Conservation (phyloP, 2,329 filamentous ascomycete species). For the Alternaria conjuncta region DNA sequence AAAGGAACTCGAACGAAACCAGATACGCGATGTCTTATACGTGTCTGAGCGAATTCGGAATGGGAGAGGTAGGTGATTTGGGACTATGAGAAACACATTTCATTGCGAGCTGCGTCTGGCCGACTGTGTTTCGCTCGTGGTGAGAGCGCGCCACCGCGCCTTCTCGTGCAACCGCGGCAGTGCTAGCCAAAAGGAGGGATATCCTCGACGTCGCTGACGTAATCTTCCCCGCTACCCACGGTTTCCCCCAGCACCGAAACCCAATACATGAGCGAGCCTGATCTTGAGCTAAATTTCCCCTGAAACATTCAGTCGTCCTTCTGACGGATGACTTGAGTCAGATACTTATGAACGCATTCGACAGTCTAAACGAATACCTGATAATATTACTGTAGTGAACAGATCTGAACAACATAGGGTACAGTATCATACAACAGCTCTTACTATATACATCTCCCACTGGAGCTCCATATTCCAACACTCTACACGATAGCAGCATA, state of each 20-base stretch:
- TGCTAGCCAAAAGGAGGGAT: constrained; percentile 8
- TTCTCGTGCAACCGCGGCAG: constrained; percentile 1
- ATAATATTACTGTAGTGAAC: background rate
- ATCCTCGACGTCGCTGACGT: constrained; percentile 8
- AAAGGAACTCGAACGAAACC: background rate
- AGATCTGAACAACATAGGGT: background rate
- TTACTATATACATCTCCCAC: background rate
- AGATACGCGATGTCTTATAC: no score
- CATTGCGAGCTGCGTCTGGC: background rate
- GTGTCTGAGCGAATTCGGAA: background rate
- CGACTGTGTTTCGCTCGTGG: background rate
- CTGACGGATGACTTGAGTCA: background rate
- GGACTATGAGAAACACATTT: background rate
- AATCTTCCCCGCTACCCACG: background rate
- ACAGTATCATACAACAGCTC: no score
- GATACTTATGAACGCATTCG: background rate
- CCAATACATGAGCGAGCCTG: background rate
- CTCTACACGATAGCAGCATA: no score
- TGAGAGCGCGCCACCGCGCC: background rate
- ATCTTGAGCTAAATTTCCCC: background rate
- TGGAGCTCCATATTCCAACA: background rate
- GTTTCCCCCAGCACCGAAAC: background rate
- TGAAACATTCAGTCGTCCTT: background rate
- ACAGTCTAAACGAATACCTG: background rate
- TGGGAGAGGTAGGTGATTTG: background rate